Evolutionary conservation across 1,284 basidiomycete genomes (phyloP).

Genomic region (Cutaneotrichosporon cyanovorans): DNA sequence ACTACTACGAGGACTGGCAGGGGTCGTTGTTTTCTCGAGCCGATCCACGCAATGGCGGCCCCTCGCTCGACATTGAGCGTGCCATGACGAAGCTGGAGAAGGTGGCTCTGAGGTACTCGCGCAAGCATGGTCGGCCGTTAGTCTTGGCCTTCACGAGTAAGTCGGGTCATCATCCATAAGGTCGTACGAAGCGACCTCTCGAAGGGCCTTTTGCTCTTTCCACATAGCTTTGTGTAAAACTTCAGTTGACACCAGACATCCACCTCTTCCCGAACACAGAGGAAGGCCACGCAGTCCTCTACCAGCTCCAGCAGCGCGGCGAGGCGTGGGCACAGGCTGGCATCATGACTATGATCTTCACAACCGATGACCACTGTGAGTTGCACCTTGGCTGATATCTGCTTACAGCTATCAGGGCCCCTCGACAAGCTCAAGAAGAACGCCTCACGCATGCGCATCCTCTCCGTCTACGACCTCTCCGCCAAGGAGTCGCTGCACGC

Average conservation of each 20-base stretch:
- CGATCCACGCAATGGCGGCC: slow-evolving; percentile 75
- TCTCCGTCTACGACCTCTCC: slow-evolving; percentile 66
- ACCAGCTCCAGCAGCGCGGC: slow-evolving; percentile 75
- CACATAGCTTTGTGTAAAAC: neutral
- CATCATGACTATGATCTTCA: slow-evolving; percentile 70
- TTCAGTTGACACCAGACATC: slow-evolving; percentile 44
- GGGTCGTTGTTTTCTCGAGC: slow-evolving; percentile 60
- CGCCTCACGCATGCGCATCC: slow-evolving; percentile 64
- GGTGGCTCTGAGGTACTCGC: slow-evolving; percentile 61
- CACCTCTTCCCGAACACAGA: slow-evolving; percentile 73
- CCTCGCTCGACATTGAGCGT: slow-evolving; percentile 74
- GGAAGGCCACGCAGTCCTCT: slow-evolving; percentile 64
- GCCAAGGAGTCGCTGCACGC: slow-evolving; percentile 58
- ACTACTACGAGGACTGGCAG: slow-evolving; percentile 62
- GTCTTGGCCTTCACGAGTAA: slow-evolving; percentile 62
- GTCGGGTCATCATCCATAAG: slow-evolving; percentile 6
- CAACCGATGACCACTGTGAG: slow-evolving; percentile 67
- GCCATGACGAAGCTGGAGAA: slow-evolving; percentile 79
- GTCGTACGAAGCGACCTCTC: no score
- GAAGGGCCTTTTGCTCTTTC: no score
- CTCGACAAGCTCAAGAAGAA: slow-evolving; percentile 51
- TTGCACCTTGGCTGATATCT: neutral
- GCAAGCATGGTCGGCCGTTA: slow-evolving; percentile 57
- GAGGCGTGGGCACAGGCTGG: slow-evolving; percentile 78
- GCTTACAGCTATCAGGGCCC: slow-evolving; percentile 46